Conservation (phyloP, 768 basidiomycete genomes). For the Suillus subluteus region DNA sequence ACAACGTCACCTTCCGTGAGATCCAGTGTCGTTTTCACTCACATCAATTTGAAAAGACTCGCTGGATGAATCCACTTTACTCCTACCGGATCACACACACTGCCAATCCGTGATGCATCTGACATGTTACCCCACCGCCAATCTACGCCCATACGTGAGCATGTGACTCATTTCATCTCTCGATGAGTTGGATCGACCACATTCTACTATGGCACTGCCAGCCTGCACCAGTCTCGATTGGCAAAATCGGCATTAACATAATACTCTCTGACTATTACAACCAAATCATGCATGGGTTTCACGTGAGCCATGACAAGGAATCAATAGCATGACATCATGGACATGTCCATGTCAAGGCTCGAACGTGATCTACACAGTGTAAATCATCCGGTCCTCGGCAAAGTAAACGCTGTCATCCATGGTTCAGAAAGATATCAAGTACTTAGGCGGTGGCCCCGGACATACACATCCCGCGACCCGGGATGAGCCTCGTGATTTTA, state of each 20-base stretch:
- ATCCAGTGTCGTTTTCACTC: not conserved
- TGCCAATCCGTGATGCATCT: not conserved
- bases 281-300: not conserved
- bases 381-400: not conserved
- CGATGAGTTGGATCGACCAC: not conserved
- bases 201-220: not conserved
- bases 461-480: not conserved
- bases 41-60: not conserved
- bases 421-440: not conserved
- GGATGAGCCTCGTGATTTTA: constrained; percentile 4
- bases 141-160: not conserved
- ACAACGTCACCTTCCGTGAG: not conserved
- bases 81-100: not conserved
- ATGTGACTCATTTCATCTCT: not conserved
- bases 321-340: not conserved
- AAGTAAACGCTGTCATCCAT: not conserved
- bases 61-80: not conserved
- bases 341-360: not conserved
- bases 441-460: not conserved
- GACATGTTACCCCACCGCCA: not conserved
- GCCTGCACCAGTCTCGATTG: not conserved
- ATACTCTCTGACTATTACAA: not conserved
- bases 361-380: not conserved
- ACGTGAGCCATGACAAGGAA: not conserved
- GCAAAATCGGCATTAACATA: not conserved